These are phyloP conservation scores for Plasmodium chabaudi DNA, from an alignment of 169 alveolate species.

Conservation along the genomic window DNA sequence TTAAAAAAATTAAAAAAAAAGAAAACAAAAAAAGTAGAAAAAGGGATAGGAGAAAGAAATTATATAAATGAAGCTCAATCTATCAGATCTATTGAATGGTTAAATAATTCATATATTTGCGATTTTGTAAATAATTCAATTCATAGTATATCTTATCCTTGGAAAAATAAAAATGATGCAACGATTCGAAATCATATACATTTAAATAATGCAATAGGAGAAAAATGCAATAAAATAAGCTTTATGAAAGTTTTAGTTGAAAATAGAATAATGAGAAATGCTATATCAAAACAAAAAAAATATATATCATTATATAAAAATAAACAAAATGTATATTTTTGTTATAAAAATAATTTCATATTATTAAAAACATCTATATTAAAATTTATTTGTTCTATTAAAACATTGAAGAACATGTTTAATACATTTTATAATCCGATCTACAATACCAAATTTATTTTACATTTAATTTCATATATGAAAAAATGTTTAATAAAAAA, in stretches of 20 bases:
- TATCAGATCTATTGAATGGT: slow-evolving; percentile 53
- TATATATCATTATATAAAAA: slow-evolving; percentile 25
- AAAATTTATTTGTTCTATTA: slow-evolving; percentile 72
- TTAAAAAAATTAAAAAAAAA: slow-evolving; percentile 8
- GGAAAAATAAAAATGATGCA: slow-evolving; percentile 74
- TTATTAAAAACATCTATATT: slow-evolving; percentile 63
- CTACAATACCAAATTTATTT: slow-evolving; percentile 44
- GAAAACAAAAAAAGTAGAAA: slow-evolving; percentile 2
- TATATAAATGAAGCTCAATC: not conserved
- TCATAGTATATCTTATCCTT: slow-evolving; percentile 42
- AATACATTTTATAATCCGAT: slow-evolving; percentile 47
- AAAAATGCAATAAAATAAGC: slow-evolving; percentile 9
- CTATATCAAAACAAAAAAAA: slow-evolving; percentile 62
- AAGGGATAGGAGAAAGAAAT: not conserved
- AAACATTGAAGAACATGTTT: slow-evolving; percentile 53
- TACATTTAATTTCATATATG: slow-evolving; percentile 46
- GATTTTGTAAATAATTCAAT: slow-evolving; percentile 51
- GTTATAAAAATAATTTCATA: slow-evolving; percentile 46
- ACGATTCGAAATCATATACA: slow-evolving; percentile 65
- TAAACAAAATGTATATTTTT: slow-evolving; percentile 48
- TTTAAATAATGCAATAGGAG: slow-evolving; percentile 27
- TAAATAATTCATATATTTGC: slow-evolving; percentile 54
- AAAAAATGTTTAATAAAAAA: slow-evolving; percentile 48
- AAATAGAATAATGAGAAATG: slow-evolving; percentile 50
- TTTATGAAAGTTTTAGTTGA: slow-evolving; percentile 71